Evolutionary conservation across 495 filamentous ascomycete species (phyloP).

Genomic region (Tuber aestivum): DNA sequence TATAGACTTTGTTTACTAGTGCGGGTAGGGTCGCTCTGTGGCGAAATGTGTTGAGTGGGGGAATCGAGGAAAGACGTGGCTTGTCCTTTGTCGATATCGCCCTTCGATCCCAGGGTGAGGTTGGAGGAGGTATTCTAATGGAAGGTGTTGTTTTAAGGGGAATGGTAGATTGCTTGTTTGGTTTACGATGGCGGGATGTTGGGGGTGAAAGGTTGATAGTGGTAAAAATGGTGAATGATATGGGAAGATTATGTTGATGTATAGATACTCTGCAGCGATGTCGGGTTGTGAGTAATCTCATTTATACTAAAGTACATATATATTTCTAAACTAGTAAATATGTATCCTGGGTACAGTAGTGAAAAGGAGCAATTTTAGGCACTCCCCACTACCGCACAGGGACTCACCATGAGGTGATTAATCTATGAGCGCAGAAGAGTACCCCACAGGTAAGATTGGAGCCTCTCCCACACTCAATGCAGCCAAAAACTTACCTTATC

Average conservation of each 20-base stretch:
- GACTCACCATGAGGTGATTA: neutral
- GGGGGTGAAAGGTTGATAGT: neutral
- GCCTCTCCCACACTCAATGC: neutral
- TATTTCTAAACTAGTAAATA: no score
- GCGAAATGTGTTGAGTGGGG: no score
- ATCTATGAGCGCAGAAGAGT: neutral
- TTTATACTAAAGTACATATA: no score
- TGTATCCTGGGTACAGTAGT: neutral
- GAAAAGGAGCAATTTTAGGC: neutral
- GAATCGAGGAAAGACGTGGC: no score
- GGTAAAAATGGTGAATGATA: neutral
- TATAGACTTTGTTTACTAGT: neutral
- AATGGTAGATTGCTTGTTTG: neutral
- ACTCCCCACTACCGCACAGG: neutral
- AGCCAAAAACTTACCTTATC: neutral
- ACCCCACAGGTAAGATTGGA: neutral
- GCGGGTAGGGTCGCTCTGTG: neutral
- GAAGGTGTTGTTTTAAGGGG: neutral
- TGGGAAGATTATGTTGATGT: neutral
- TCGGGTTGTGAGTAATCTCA: no score
- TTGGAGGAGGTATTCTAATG: neutral
- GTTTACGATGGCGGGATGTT: neutral
- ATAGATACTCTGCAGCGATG: no score
- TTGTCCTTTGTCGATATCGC: no score
- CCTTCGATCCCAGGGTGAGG: no score